A percentile compares a stretch with the other conserved stretches of the same genome.
Evolutionary conservation across 805 yeast species (phyloP).

Genomic region (Candida caryicola): DNA sequence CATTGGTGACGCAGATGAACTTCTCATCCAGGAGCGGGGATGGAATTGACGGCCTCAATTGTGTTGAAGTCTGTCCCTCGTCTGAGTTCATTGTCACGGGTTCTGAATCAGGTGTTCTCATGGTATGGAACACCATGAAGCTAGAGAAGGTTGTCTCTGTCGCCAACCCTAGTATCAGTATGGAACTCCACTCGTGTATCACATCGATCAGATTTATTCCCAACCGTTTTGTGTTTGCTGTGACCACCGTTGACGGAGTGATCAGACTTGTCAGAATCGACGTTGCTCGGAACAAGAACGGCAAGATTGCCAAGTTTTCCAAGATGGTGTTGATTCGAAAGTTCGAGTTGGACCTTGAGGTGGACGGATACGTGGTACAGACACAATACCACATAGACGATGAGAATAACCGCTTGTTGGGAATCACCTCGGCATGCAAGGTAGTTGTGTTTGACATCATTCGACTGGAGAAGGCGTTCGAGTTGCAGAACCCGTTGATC

Average conservation of each 20-base stretch:
- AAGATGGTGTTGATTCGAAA: conserved; percentile 39
- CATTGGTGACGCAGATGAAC: conserved; percentile 58
- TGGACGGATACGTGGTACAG: conserved; percentile 43
- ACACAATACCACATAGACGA: conserved; percentile 41
- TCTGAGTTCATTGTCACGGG: conserved; percentile 71
- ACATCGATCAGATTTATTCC: conserved; percentile 50
- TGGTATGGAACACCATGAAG: conserved; percentile 72
- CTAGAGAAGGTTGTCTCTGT: conserved; percentile 61
- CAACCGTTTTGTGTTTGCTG: conserved; percentile 57
- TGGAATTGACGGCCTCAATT: conserved; percentile 42
- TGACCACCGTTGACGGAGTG: conserved; percentile 47
- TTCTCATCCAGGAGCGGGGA: conserved; percentile 52
- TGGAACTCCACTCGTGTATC: conserved; percentile 50
- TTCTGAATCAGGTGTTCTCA: conserved; percentile 68
- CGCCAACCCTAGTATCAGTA: conserved; percentile 42
- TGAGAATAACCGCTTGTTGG: conserved; percentile 44
- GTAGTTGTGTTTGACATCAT: conserved; percentile 58
- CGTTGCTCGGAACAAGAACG: conserved; percentile 31
- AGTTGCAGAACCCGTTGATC: conserved; percentile 51
- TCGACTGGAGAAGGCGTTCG: conserved; percentile 43
- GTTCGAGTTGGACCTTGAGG: conserved; percentile 27
- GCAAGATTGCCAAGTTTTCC: conserved; percentile 27
- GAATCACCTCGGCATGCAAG: conserved; percentile 51
- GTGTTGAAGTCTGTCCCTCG: conserved; percentile 59
- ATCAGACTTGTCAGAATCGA: conserved; percentile 39